phyloP scores from a whole-genome alignment of 768 basidiomycete genomes.

The Rossbeevera mucosa region DNA sequence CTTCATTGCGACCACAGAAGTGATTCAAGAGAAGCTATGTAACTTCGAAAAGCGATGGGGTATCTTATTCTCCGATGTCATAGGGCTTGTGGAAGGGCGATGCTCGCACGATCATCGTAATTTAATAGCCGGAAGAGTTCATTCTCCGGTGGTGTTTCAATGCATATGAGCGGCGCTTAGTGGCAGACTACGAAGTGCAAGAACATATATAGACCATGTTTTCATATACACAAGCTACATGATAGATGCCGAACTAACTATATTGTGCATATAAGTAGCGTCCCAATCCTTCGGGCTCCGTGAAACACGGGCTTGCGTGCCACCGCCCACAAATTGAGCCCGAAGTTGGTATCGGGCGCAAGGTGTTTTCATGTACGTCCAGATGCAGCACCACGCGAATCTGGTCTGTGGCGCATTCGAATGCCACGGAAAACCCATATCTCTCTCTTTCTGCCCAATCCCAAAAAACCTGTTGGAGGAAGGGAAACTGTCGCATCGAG shows the following conservation, averaged over 20 bases:
- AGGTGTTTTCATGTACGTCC: conserved; percentile 15
- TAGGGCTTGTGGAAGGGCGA: conserved; percentile 37
- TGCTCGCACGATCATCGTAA: conserved; percentile 32
- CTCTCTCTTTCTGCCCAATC: conserved; percentile 46
- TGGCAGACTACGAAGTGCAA: conserved; percentile 29
- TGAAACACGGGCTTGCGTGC: conserved; percentile 10
- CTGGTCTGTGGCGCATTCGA: conserved; percentile 26
- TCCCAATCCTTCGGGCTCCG: conserved; percentile 3
- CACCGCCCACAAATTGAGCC: background rate
- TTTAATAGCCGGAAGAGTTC: conserved; percentile 37
- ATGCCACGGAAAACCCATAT: conserved; percentile 60
- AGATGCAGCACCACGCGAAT: conserved; percentile 23
- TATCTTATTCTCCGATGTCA: conserved; percentile 37
- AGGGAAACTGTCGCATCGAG: conserved; percentile 68
- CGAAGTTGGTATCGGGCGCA: background rate
- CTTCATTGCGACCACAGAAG: background rate
- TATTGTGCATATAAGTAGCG: too few relatives aligned
- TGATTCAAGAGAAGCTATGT: background rate
- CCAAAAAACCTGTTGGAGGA: conserved; percentile 36
- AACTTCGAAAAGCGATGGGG: conserved; percentile 29
- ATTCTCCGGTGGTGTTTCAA: conserved; percentile 39
- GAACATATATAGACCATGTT: background rate
- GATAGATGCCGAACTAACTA: background rate
- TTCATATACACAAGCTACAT: conserved; percentile 1
- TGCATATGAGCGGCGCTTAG: conserved; percentile 34